Percentiles rank a stretch among this genome's conserved stretches.
phyloP scores from a whole-genome alignment of 148 eudicot genomes.

The Amaranthus palmeri region DNA sequence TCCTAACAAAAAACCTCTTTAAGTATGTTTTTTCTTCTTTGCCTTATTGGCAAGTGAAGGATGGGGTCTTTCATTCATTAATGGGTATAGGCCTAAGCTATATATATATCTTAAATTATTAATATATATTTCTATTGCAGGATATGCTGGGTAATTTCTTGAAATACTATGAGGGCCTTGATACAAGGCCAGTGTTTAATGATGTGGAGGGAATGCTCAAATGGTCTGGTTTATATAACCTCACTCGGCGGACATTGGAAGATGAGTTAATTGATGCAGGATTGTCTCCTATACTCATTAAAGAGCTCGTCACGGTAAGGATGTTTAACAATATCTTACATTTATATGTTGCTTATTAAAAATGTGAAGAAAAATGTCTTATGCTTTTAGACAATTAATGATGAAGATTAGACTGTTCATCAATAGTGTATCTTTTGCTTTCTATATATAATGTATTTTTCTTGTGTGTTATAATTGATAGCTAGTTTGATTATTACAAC shows the following conservation, averaged over 20 bases:
- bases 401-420: not conserved
- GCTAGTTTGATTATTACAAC: not conserved
- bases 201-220: constrained; percentile 80
- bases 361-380: not conserved
- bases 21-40: too few species aligned
- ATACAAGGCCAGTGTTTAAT: constrained; percentile 69
- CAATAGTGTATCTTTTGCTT: not conserved
- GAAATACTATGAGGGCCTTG: constrained; percentile 56
- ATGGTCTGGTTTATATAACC: constrained; percentile 81
- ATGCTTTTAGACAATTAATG: not conserved
- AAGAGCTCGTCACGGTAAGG: constrained; percentile 85
- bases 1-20: too few species aligned
- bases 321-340: not conserved
- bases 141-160: constrained; percentile 46
- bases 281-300: constrained; percentile 64
- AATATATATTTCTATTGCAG: constrained; percentile 32
- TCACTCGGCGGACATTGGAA: constrained; percentile 54
- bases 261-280: constrained; percentile 65
- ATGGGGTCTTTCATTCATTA: too few species aligned
- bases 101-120: too few species aligned
- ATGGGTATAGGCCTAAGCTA: too few species aligned
- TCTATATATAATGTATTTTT: not conserved
- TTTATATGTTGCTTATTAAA: not conserved
- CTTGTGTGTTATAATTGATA: not conserved
- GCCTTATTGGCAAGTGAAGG: too few species aligned